A percentile compares a stretch with the other conserved stretches of the same genome.
These are phyloP conservation scores for Mimosa pudica DNA, from an alignment of 306 rosid species.

Conservation along the genomic window DNA sequence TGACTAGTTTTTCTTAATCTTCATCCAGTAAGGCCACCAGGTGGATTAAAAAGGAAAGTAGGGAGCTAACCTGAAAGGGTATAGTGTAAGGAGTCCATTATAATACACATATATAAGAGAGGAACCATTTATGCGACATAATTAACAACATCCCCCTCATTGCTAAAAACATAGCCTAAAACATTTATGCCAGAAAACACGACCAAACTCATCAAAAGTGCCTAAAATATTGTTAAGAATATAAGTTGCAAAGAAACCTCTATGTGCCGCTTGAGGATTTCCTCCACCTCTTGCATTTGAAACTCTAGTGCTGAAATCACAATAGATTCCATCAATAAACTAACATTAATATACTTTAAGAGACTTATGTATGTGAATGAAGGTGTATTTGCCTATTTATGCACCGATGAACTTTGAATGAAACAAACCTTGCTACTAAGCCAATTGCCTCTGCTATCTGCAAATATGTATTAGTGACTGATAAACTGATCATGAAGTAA, in stretches of 20 bases:
- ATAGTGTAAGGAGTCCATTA: neutral
- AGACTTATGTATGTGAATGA: neutral
- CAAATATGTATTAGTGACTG: slow-evolving; percentile 48
- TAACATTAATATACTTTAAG: neutral
- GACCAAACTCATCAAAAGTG: neutral
- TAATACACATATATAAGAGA: too few relatives aligned
- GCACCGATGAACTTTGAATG: neutral
- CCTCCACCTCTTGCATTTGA: slow-evolving; percentile 47
- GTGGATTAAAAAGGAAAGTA: neutral
- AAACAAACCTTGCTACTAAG: slow-evolving; percentile 71
- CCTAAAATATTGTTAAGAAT: neutral
- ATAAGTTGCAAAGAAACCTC: neutral
- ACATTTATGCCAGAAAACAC: neutral
- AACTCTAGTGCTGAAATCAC: slow-evolving; percentile 57
- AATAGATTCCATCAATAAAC: slow-evolving; percentile 18
- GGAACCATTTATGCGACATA: neutral
- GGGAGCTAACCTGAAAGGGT: neutral
- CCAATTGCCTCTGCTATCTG: slow-evolving; percentile 73
- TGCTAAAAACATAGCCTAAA: neutral
- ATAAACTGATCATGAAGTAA: slow-evolving; percentile 44
- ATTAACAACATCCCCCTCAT: neutral
- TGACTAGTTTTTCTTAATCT: too few relatives aligned
- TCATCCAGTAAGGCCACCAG: too few relatives aligned
- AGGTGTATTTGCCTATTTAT: neutral
- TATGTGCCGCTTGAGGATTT: neutral